Conservation (phyloP, 2,329 filamentous ascomycete species). For the Pezicula radicicola region DNA sequence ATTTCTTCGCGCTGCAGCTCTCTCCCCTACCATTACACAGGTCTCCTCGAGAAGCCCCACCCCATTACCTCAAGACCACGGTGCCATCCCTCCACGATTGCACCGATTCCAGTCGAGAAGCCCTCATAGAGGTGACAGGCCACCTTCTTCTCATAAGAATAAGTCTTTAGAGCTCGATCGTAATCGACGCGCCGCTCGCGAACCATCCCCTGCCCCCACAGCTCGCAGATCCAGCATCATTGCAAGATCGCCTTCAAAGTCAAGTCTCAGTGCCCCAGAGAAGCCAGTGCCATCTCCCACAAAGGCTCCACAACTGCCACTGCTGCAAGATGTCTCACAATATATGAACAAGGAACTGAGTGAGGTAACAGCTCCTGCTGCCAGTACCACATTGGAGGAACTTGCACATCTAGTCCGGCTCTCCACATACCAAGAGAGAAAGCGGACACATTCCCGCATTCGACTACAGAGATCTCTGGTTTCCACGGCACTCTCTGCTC, state of each 20-base stretch:
- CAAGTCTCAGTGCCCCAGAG: slow-evolving; percentile 13
- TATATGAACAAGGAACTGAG: slow-evolving; percentile 60
- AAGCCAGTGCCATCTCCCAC: slow-evolving; percentile 14
- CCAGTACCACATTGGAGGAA: slow-evolving; percentile 71
- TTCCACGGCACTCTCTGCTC: slow-evolving; percentile 70
- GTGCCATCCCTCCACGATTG: slow-evolving; percentile 44
- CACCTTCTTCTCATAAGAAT: slow-evolving; percentile 41
- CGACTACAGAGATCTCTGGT: slow-evolving; percentile 73
- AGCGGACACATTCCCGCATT: slow-evolving; percentile 68
- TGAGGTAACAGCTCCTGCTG: slow-evolving; percentile 48
- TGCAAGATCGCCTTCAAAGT: slow-evolving; percentile 18
- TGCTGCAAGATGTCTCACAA: slow-evolving; percentile 63
- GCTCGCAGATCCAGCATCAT: slow-evolving; percentile 27
- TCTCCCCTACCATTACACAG: slow-evolving; percentile 48
- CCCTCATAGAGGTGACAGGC: slow-evolving; percentile 39
- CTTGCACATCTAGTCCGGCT: slow-evolving; percentile 75
- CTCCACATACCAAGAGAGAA: slow-evolving; percentile 79
- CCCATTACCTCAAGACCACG: slow-evolving; percentile 49
- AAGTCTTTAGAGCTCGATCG: slow-evolving; percentile 41
- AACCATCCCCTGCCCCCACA: slow-evolving; percentile 21
- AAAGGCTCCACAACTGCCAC: slow-evolving; percentile 34
- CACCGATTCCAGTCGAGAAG: slow-evolving; percentile 52
- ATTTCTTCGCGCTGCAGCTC: slow-evolving; percentile 33
- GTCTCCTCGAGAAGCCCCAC: slow-evolving; percentile 52
- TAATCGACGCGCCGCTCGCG: slow-evolving; percentile 30